Evolutionary conservation across 2,329 filamentous ascomycete species (phyloP), one percentile per base, ranked within the genome.

Genomic region (Arthrobotrys sinensis): DNA sequence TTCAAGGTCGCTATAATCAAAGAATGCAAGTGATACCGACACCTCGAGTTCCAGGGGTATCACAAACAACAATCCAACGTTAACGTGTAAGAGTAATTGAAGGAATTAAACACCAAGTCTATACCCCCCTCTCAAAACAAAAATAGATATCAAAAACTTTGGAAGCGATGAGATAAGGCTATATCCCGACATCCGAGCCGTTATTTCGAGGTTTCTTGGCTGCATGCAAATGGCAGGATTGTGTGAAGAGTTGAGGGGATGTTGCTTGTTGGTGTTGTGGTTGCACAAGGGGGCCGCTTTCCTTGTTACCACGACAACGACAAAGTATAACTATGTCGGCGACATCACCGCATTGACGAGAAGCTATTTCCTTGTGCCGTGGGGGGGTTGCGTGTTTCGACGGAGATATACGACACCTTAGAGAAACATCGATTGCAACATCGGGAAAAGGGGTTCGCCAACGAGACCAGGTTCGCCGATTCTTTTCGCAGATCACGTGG

Each of bases 151-250:
- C 55, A 16, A 43, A 60, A 16, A 40, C 36, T 43, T n/a, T 28
- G 55, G 55, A 60, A 43, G 55, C 55, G 55, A 60, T 60, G 55
- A 28, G 55, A 43, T 60, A 60, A 60, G 55, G 55, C 55, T 60
- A 32, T 21, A 7, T 48, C 5, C 45, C 45, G 36, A 43, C 34
- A 57, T 19, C 19, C 36, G 36, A 43, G 36, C 55, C 55, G 36
- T 60, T 40, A 5, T 57, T 19, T 57, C 28, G 24, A 55, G 28
- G n/a, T 40, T 45, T 40, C 55, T 60, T 60, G 55, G 55, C 55
- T 60, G 10, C 36, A 28, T 40, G 19, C 19, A 60, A 36, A 60
- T 40, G 24, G 36, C n/a, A 16, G 32, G 52, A 40, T n/a, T 45
- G 11, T 57, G 6, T 5, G 10, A 34, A n/a, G 32, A 57, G n/a